Evolutionary conservation across 2,329 filamentous ascomycete species (phyloP).

Genomic region (Aspergillus candidus): DNA sequence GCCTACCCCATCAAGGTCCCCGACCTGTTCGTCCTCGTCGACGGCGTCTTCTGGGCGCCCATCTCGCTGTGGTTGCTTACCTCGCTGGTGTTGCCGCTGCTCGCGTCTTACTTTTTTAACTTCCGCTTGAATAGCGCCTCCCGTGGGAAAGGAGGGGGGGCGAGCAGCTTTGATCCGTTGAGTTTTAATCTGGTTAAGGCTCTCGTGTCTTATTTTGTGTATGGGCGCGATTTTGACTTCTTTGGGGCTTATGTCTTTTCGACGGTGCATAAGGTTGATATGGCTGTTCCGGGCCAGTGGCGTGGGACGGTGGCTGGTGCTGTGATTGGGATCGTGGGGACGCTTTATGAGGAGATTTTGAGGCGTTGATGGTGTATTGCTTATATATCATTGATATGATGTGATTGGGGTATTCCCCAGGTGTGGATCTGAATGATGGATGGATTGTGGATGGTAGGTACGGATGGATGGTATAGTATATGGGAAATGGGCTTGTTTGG

Average conservation of each 20-base stretch:
- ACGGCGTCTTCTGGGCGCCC: slow-evolving; percentile 75
- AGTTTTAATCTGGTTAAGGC: slow-evolving; percentile 88
- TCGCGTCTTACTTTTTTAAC: slow-evolving; percentile 87
- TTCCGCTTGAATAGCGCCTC: slow-evolving; percentile 49
- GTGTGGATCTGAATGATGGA: too few relatives aligned
- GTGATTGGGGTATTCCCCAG: too few relatives aligned
- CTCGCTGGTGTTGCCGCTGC: slow-evolving; percentile 61
- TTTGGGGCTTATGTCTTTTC: slow-evolving; percentile 31
- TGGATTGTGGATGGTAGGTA: too few relatives aligned
- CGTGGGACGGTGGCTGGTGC: slow-evolving; percentile 37
- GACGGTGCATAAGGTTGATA: slow-evolving; percentile 34
- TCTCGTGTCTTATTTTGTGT: slow-evolving; percentile 73
- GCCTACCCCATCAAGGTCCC: slow-evolving; percentile 63
- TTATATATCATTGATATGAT: background rate
- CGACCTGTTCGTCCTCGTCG: slow-evolving; percentile 73
- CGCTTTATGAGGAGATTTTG: slow-evolving; percentile 44
- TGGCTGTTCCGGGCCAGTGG: slow-evolving; percentile 34
- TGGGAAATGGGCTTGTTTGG: too few relatives aligned
- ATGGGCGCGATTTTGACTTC: slow-evolving; percentile 47
- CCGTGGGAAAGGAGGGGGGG: slow-evolving; percentile 15
- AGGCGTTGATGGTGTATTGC: slow-evolving; percentile 20
- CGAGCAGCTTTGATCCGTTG: slow-evolving; percentile 64
- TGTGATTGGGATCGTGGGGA: slow-evolving; percentile 37
- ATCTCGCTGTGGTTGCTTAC: slow-evolving; percentile 71
- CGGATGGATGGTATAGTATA: too few relatives aligned